Evolutionary conservation across 345 rosid genomes (phyloP), one percentile per base, ranked within the genome.

Genomic region (Excoecaria agallocha): DNA sequence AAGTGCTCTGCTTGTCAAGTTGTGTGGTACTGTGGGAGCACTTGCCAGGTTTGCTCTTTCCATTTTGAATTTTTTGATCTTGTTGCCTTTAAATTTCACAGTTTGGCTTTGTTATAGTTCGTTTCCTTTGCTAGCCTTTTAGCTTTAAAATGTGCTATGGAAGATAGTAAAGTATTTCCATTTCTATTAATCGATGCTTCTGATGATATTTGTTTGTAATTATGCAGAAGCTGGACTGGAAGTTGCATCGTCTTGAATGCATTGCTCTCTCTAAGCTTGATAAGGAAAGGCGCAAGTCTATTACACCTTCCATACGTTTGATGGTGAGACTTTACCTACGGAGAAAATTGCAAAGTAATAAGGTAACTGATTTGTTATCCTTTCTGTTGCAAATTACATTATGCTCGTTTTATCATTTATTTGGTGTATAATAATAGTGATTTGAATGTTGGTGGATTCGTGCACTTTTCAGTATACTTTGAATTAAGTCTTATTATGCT

Each of bases 181-280:
- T 35, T 49, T 12, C 71, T 19, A 7, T 39, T 62, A 13, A 12
- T 62, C 0, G 35, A 0, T 58, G 37, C 13, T 24, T 24, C 24
- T 24, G 12, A 22, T 8, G 35, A 11, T 22, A 45, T 41, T 30
- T 30, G 64, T 51, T 17, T 15, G 39, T 77, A 12, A 59, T 79
- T 75, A 61, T 13, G n/a, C 86, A 91, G 99, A 95, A 89, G 73
- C 83, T 83, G 66, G 94, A 90, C 55, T 93, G 98, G 98, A 90
- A 83, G 69, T 73, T 90, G 84, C 99, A 95, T 81, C 90, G 89
- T 20, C 84, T 87, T 54, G 98, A 95, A 76, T 95, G 99, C 75
- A 76, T 68, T 72, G 85, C 87, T 70, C 90, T 93, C n/a, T 82
- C 85, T 63, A 86, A 78, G 79, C 90, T 95, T 35, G 86, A 88